Conservation (phyloP, 129 eudicot genomes). For the Pseudognaphalium luteoalbum region DNA sequence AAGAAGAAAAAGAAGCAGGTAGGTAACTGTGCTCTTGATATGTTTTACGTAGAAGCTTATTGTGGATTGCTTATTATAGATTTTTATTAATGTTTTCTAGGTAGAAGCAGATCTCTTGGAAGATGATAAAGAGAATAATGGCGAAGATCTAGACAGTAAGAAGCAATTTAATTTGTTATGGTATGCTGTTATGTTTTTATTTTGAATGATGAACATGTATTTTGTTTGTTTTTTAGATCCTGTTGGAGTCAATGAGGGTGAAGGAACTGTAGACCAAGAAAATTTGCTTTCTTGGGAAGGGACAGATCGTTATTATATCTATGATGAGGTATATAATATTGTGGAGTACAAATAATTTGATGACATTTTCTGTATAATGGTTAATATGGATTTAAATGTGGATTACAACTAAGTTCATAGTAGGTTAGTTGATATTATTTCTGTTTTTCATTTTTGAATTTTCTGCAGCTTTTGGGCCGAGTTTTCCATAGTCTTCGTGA, state of each 20-base stretch:
- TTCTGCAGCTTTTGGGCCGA: slow-evolving; percentile 53
- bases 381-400: background rate
- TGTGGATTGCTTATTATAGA: background rate
- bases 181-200: background rate
- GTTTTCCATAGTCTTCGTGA: slow-evolving; percentile 63
- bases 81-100: slow-evolving; percentile 34
- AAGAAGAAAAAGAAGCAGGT: slow-evolving; percentile 85
- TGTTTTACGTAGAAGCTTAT: background rate
- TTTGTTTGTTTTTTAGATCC: slow-evolving; percentile 26
- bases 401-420: background rate
- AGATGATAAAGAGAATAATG: slow-evolving; percentile 56
- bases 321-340: slow-evolving; percentile 50
- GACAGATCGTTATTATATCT: slow-evolving; percentile 53
- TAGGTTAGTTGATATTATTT: background rate
- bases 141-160: slow-evolving; percentile 63
- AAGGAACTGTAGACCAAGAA: slow-evolving; percentile 39
- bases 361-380: background rate
- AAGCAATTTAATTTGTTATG: background rate
- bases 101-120: slow-evolving; percentile 52
- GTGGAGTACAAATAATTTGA: background rate
- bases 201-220: background rate
- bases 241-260: slow-evolving; percentile 51
- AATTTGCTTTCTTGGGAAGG: slow-evolving; percentile 64
- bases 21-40: background rate
- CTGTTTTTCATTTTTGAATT: background rate